These are phyloP conservation scores for Pleurotus ostreatus DNA, from an alignment of 768 basidiomycete species.

Conservation along the genomic window DNA sequence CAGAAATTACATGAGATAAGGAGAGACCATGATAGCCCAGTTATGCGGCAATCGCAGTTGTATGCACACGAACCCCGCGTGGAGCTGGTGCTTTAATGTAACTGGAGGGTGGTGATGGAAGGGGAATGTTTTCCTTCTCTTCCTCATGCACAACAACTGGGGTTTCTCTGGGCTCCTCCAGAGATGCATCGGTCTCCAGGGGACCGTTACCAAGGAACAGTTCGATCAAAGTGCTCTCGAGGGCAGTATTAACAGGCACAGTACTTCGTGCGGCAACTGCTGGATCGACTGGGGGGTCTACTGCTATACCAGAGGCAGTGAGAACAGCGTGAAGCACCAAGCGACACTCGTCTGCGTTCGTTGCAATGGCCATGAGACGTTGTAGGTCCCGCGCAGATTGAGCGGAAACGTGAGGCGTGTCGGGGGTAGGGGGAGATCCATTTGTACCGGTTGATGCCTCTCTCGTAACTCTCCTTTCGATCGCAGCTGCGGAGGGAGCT, in stretches of 20 bases:
- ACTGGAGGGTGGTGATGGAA: too few species aligned
- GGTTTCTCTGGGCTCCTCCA: not conserved
- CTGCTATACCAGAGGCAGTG: slow-evolving; percentile 47
- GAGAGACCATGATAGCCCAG: not conserved
- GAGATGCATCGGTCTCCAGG: not conserved
- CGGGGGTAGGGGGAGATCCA: slow-evolving; percentile 14
- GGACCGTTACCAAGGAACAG: slow-evolving; percentile 30
- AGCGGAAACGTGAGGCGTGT: slow-evolving; percentile 31
- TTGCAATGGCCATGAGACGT: slow-evolving; percentile 60
- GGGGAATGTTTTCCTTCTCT: too few species aligned
- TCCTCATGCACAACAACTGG: not conserved
- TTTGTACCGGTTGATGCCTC: not conserved
- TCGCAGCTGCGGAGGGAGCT: not conserved
- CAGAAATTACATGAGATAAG: not conserved
- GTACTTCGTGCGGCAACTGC: slow-evolving; percentile 10
- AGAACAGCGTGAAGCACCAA: slow-evolving; percentile 83
- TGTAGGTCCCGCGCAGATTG: slow-evolving; percentile 64
- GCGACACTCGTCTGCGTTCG: slow-evolving; percentile 78
- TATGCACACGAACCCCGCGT: not conserved
- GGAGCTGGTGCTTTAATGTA: not conserved
- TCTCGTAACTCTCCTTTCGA: not conserved
- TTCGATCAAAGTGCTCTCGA: slow-evolving; percentile 53
- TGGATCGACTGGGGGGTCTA: slow-evolving; percentile 24
- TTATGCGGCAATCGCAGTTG: not conserved
- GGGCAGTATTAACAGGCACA: slow-evolving; percentile 20